phyloP scores from a whole-genome alignment of 257 asterid genomes.

The Solanum pimpinellifolium region DNA sequence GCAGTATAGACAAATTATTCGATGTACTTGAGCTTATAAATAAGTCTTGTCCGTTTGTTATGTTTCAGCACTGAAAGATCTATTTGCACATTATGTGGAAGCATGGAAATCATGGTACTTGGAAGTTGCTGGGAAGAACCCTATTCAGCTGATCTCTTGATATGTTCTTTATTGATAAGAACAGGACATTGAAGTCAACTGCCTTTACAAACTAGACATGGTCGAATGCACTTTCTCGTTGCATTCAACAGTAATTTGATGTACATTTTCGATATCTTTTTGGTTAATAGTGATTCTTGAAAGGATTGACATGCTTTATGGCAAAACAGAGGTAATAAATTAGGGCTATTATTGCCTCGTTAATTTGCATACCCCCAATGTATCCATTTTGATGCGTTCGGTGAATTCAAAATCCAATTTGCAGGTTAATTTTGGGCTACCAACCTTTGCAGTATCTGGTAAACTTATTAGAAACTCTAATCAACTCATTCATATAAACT shows the following conservation, averaged over 20 bases:
- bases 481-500: not conserved
- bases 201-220: slow-evolving; percentile 12
- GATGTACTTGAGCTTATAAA: not conserved
- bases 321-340: not conserved
- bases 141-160: slow-evolving; percentile 38
- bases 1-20: not conserved
- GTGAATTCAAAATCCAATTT: not conserved
- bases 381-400: not conserved
- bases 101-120: slow-evolving; percentile 95
- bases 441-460: not conserved
- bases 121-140: slow-evolving; percentile 77
- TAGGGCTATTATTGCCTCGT: not conserved
- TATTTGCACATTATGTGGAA: slow-evolving; percentile 76
- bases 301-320: not conserved
- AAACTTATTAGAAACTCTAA: not conserved
- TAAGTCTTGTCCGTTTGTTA: slow-evolving; percentile 9
- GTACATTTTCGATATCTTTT: not conserved
- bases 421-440: not conserved
- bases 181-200: not conserved
- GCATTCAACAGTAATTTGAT: slow-evolving; percentile 8
- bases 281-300: not conserved
- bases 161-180: not conserved
- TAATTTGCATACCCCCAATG: not conserved
- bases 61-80: slow-evolving; percentile 72
- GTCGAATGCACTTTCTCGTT: slow-evolving; percentile 27